phyloP scores from a whole-genome alignment of 306 rosid genomes.

The Quercus robur region DNA sequence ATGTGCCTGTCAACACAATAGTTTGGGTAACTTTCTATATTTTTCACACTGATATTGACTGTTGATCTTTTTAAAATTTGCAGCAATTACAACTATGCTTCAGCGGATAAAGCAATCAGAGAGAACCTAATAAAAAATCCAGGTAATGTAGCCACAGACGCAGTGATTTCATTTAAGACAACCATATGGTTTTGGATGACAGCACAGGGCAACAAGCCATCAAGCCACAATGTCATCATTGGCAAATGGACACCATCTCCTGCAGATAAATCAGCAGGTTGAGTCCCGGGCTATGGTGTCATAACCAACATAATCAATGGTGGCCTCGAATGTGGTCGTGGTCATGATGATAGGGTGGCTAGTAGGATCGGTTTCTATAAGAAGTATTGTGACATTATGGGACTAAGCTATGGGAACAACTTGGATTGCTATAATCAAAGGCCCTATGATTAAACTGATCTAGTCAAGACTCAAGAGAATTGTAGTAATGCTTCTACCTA shows the following conservation, averaged over 20 bases:
- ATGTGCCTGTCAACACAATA: too few relatives aligned
- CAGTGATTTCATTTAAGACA: conserved; percentile 48
- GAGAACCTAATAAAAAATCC: conserved; percentile 50
- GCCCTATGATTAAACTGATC: conserved; percentile 12
- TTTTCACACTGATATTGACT: too few relatives aligned
- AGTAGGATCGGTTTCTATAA: conserved; percentile 37
- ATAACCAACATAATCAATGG: conserved; percentile 55
- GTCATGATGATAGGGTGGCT: conserved; percentile 19
- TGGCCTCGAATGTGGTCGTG: conserved; percentile 42
- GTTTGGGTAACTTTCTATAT: too few relatives aligned
- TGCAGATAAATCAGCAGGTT: conserved; percentile 22
- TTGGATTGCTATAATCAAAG: conserved; percentile 30
- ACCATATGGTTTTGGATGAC: conserved; percentile 81
- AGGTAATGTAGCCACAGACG: conserved; percentile 45
- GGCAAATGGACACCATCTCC: conserved; percentile 40
- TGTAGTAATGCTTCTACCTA: background rate
- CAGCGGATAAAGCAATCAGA: conserved; percentile 46
- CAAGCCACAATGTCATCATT: conserved; percentile 51
- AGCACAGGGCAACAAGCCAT: conserved; percentile 47
- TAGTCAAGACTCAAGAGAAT: background rate
- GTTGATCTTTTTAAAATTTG: background rate
- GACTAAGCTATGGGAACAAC: background rate
- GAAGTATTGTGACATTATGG: conserved; percentile 33
- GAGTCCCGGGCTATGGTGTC: conserved; percentile 42
- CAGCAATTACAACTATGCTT: conserved; percentile 60